Conservation (phyloP, 768 basidiomycete species). For the Rhodosporidiobolus odoratus region DNA sequence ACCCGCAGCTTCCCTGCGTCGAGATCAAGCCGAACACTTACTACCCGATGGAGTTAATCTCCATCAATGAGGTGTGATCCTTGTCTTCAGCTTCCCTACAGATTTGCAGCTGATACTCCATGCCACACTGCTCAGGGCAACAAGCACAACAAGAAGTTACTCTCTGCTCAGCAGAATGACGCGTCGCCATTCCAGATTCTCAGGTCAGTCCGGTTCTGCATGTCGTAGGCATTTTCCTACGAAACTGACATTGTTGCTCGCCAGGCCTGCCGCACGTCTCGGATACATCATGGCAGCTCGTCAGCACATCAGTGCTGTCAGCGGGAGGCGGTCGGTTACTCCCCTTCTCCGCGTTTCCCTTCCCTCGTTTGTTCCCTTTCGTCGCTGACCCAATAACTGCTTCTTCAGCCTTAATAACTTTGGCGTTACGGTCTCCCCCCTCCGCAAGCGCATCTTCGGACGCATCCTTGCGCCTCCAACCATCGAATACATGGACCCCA, state of each 20-base stretch:
- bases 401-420: conserved; percentile 1
- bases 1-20: conserved; percentile 10
- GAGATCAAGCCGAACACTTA: background rate
- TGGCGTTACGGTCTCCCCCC: background rate
- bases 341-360: background rate
- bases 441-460: background rate
- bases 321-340: background rate
- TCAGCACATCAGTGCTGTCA: background rate
- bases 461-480: conserved; percentile 2
- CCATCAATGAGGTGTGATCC: background rate
- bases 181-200: conserved; percentile 9
- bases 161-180: background rate
- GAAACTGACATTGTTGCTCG: background rate
- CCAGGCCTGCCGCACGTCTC: conserved; percentile 2
- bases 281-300: background rate
- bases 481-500: conserved; percentile 5
- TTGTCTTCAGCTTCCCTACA: too few relatives aligned
- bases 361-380: background rate
- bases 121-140: background rate
- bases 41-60: conserved; percentile 16
- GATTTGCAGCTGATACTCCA: rapidly evolving
- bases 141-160: background rate
- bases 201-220: background rate
- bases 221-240: background rate
- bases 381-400: background rate